Conservation (phyloP, 306 rosid species). For the Rosa rugosa region DNA sequence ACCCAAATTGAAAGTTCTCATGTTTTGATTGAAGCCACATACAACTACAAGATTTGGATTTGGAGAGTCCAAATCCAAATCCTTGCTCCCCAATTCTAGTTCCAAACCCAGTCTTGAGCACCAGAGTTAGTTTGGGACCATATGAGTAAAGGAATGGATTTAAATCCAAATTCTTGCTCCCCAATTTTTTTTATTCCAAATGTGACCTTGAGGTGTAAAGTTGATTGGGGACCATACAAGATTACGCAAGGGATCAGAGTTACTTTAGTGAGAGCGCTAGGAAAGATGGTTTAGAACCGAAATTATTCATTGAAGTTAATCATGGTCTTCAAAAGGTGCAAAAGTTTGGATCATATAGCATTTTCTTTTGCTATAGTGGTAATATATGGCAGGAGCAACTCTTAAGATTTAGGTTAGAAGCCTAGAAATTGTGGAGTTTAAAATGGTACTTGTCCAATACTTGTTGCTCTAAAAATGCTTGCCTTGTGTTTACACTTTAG, state of each 20-base stretch:
- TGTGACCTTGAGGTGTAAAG: not conserved
- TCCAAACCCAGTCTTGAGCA: not conserved
- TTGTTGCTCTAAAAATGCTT: not conserved
- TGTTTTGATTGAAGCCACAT: not conserved
- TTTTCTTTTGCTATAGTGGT: not conserved
- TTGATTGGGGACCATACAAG: not conserved
- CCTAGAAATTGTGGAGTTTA: not conserved
- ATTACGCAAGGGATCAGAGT: not conserved
- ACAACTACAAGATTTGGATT: not conserved
- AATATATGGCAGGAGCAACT: not conserved
- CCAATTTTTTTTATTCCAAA: not conserved
- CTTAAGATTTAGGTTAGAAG: not conserved
- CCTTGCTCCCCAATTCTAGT: not conserved
- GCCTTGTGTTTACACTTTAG: not conserved
- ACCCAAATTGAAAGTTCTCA: not conserved
- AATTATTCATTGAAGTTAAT: not conserved
- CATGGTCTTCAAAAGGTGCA: not conserved
- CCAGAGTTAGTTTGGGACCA: not conserved
- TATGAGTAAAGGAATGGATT: not conserved
- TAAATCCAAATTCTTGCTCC: not conserved
- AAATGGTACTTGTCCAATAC: not conserved
- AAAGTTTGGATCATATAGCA: not conserved
- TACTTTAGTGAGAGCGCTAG: not conserved
- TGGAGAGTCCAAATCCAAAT: not conserved
- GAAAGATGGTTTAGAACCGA: not conserved